Evolutionary conservation across 441 rosid genomes (phyloP).

Genomic region (Sinapis alba): DNA sequence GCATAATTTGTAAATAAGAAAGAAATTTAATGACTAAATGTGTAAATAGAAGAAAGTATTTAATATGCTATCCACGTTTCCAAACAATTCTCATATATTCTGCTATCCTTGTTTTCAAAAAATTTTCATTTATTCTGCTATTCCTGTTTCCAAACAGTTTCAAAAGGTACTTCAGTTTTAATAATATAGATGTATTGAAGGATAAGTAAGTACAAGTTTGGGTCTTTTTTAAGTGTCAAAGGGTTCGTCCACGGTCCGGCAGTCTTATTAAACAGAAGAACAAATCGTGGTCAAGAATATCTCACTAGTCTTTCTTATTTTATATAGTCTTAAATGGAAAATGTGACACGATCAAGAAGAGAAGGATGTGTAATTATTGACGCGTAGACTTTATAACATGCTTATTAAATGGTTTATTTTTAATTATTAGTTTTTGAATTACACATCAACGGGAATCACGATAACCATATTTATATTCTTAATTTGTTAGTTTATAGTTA

Average conservation of each 20-base stretch:
- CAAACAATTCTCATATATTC: too few species aligned
- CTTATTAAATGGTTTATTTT: background rate
- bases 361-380: conserved; percentile 16
- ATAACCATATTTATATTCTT: background rate
- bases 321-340: background rate
- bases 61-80: too few species aligned
- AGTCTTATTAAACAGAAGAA: background rate
- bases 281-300: conserved; percentile 10
- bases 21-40: too few species aligned
- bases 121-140: too few species aligned
- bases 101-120: too few species aligned
- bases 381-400: conserved; percentile 30
- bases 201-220: background rate
- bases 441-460: conserved; percentile 13
- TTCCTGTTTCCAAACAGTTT: too few species aligned
- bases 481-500: background rate
- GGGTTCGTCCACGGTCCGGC: background rate
- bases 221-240: background rate
- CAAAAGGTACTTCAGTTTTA: too few species aligned
- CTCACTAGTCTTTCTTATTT: conserved; percentile 17
- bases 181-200: background rate
- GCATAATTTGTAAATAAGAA: too few species aligned
- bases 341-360: conserved; percentile 28
- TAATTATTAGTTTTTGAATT: background rate
- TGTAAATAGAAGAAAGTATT: too few species aligned